These are phyloP conservation scores for Dimocarpus longan DNA, from an alignment of 345 rosid species.

Conservation along the genomic window DNA sequence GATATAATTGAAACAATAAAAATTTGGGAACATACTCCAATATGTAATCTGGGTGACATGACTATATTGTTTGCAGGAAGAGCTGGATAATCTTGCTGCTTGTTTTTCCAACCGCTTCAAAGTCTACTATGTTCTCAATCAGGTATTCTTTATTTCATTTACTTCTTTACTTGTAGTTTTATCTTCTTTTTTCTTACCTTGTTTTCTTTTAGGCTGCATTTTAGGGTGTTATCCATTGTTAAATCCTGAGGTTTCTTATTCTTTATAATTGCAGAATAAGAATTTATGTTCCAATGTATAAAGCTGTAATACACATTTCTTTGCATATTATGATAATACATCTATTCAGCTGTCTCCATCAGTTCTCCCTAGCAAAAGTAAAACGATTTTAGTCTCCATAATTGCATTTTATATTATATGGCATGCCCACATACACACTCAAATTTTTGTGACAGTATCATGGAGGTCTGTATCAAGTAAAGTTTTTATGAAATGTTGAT, in stretches of 20 bases:
- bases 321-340: background rate
- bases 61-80: constrained; percentile 44
- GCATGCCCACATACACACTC: background rate
- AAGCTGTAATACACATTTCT: background rate
- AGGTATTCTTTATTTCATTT: constrained; percentile 36
- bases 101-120: constrained; percentile 47
- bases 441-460: background rate
- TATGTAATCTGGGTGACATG: background rate
- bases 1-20: too few species aligned
- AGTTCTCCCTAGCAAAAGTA: background rate
- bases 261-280: constrained; percentile 1
- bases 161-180: background rate
- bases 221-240: background rate
- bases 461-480: background rate
- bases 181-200: background rate
- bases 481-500: background rate
- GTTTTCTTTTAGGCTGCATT: background rate
- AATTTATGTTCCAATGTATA: background rate
- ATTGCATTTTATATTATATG: background rate
- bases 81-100: constrained; percentile 50
- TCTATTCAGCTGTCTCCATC: background rate
- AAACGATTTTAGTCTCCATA: background rate
- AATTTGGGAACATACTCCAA: background rate
- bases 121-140: constrained; percentile 66
- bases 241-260: background rate